These are phyloP conservation scores for Beauveria rudraprayagi DNA, from an alignment of 2,329 filamentous ascomycete genomes.

Conservation along the genomic window DNA sequence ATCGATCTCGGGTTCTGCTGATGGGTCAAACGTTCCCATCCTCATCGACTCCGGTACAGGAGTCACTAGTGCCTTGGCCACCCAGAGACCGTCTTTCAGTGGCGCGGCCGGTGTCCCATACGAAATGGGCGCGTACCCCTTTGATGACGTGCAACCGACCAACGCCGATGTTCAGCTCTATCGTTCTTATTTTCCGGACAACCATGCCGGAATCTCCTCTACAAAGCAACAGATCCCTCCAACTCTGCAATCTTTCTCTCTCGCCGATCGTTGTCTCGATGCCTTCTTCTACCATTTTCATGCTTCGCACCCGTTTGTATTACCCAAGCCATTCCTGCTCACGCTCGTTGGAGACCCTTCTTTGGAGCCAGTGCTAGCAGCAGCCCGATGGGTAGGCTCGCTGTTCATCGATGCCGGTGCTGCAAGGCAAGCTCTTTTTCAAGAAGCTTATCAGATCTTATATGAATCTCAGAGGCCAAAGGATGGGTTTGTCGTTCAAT, in stretches of 20 bases:
- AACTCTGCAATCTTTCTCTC: slow-evolving; percentile 22
- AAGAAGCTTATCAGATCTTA: slow-evolving; percentile 47
- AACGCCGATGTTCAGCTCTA: slow-evolving; percentile 31
- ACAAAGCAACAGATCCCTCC: slow-evolving; percentile 10
- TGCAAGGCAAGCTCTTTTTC: slow-evolving; percentile 41
- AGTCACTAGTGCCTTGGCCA: slow-evolving; percentile 8
- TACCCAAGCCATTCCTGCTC: slow-evolving; percentile 44
- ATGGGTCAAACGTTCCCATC: slow-evolving; percentile 32
- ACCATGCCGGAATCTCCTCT: slow-evolving; percentile 23
- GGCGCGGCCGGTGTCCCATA: slow-evolving; percentile 19
- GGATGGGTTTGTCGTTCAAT: slow-evolving; percentile 64
- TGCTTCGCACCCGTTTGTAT: slow-evolving; percentile 48
- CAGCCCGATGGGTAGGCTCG: slow-evolving; percentile 49
- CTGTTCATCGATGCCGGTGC: slow-evolving; percentile 44
- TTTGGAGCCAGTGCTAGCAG: slow-evolving; percentile 42
- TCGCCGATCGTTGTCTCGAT: slow-evolving; percentile 47
- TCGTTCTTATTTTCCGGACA: slow-evolving; percentile 20
- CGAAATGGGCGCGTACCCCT: slow-evolving; percentile 3
- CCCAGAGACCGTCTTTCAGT: slow-evolving; percentile 11
- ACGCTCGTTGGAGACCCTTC: slow-evolving; percentile 40
- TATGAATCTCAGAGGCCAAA: slow-evolving; percentile 38
- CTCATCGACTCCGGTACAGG: slow-evolving; percentile 14
- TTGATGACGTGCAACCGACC: slow-evolving; percentile 12
- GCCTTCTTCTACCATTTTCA: slow-evolving; percentile 53
- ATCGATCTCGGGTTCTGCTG: slow-evolving; percentile 8